A percentile compares a stretch with the other conserved stretches of the same genome.
Evolutionary conservation across 371 early-diverging fungal species (phyloP).

Genomic region (Rhizopus delemar): DNA sequence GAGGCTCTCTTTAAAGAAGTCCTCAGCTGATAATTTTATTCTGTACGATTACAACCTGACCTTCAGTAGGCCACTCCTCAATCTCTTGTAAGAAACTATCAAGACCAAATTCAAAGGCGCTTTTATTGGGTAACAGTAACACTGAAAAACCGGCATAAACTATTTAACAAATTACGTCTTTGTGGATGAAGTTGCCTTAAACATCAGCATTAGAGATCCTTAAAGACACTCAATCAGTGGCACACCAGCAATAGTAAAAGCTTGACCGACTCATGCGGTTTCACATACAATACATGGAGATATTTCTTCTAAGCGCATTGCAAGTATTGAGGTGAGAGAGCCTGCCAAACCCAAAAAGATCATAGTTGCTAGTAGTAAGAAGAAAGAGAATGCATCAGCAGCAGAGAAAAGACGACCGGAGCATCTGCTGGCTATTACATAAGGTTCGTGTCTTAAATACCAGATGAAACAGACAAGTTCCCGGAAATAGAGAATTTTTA

Average conservation of each 20-base stretch:
- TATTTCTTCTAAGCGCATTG: background rate
- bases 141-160: background rate
- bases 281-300: constrained; percentile 1
- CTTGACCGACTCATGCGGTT: background rate
- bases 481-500: background rate
- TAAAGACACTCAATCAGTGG: background rate
- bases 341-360: background rate
- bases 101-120: background rate
- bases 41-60: constrained; percentile 4
- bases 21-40: constrained; percentile 3
- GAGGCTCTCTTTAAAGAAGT: constrained; percentile 1
- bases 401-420: constrained; percentile 4
- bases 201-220: constrained; percentile 10
- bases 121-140: background rate
- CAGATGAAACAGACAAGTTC: no score
- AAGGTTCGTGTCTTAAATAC: no score
- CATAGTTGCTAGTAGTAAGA: background rate
- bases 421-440: constrained; percentile 3
- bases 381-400: constrained; percentile 2
- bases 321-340: background rate
- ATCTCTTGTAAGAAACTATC: background rate
- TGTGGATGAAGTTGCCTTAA: constrained; percentile 6
- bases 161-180: constrained; percentile 6
- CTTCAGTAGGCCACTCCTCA: constrained; percentile 4
- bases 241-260: background rate